phyloP scores from a whole-genome alignment of 2,329 filamentous ascomycete genomes.

The Aspergillus flavus region DNA sequence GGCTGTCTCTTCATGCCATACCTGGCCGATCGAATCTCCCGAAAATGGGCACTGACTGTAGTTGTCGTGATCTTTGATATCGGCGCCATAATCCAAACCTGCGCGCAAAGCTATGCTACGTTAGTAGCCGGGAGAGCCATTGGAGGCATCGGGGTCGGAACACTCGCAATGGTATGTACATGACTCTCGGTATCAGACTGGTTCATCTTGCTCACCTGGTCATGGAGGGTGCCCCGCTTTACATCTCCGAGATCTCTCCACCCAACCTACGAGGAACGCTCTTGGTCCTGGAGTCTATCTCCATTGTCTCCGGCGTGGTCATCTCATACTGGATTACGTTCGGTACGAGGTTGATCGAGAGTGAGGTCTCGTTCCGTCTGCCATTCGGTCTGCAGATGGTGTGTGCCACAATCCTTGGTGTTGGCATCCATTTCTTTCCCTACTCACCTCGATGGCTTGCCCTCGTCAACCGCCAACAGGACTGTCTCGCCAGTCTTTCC shows the following conservation, averaged over 20 bases:
- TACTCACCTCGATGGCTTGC: conserved; percentile 52
- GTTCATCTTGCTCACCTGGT: background rate
- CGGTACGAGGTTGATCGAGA: conserved; percentile 48
- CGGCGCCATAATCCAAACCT: conserved; percentile 46
- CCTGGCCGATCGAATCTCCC: conserved; percentile 39
- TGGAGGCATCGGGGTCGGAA: conserved; percentile 41
- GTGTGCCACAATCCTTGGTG: conserved; percentile 44
- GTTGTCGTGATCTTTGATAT: conserved; percentile 42
- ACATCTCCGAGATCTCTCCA: conserved; percentile 38
- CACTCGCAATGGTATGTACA: conserved; percentile 34
- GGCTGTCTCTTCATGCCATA: conserved; percentile 45
- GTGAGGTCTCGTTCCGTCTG: conserved; percentile 48
- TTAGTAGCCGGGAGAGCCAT: conserved; percentile 40
- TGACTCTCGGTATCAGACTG: background rate
- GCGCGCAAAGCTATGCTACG: conserved; percentile 26
- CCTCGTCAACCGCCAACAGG: conserved; percentile 42
- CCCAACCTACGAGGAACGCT: conserved; percentile 35
- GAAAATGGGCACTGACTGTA: conserved; percentile 44
- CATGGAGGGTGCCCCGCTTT: conserved; percentile 32
- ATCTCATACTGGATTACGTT: conserved; percentile 60
- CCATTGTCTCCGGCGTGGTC: conserved; percentile 51
- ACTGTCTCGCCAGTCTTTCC: conserved; percentile 41
- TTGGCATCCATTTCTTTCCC: conserved; percentile 49
- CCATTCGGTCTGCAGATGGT: conserved; percentile 51
- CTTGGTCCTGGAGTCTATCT: conserved; percentile 47